phyloP scores from a whole-genome alignment of 192 early-diverging fungal species.

The Dimargaris cristalligena region DNA sequence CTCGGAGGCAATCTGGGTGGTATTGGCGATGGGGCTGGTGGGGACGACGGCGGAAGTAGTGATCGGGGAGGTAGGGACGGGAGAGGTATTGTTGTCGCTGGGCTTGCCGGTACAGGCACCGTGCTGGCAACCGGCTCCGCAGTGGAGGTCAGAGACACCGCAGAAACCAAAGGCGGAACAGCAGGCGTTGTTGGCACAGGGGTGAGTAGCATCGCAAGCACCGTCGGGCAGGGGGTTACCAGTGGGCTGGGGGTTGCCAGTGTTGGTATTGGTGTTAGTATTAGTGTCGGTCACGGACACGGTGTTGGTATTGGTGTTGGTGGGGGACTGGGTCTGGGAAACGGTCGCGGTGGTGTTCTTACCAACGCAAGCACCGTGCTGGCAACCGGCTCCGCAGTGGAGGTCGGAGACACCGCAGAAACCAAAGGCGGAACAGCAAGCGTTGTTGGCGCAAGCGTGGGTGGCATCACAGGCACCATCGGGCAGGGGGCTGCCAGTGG shows the following conservation, averaged over 20 bases:
- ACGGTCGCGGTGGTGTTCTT: background rate
- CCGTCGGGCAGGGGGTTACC: no score
- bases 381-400: slow-evolving; percentile 1
- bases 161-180: background rate
- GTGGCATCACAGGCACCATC: background rate
- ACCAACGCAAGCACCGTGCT: background rate
- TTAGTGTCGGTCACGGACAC: background rate
- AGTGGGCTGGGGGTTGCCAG: no score
- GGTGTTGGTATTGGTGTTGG: background rate
- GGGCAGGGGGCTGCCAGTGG: no score
- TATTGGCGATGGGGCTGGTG: background rate
- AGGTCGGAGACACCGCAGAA: background rate
- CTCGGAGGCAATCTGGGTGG: background rate
- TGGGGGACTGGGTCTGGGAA: background rate
- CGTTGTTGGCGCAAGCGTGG: background rate
- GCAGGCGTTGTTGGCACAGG: background rate
- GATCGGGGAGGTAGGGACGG: background rate
- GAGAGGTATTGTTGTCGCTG: background rate
- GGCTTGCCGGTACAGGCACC: background rate
- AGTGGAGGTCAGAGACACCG: background rate
- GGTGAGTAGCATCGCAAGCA: background rate
- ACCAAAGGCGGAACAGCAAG: background rate
- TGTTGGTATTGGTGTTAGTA: background rate
- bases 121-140: background rate
- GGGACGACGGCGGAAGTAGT: background rate